Percentiles rank a stretch among this genome's conserved stretches.
Conservation (phyloP, 345 rosid species). For the Ceriops tagal region DNA sequence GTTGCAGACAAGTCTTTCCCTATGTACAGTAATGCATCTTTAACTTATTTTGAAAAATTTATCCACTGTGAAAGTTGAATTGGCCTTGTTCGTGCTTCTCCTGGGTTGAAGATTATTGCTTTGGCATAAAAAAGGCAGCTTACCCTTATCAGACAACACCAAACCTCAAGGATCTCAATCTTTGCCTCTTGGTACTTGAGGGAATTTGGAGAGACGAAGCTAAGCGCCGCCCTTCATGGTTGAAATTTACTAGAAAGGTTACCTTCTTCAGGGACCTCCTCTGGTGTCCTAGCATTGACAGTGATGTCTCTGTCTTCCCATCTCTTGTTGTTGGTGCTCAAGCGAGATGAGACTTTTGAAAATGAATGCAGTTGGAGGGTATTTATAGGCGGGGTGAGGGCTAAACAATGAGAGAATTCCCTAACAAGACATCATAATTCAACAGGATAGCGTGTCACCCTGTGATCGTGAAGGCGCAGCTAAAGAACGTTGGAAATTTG, state of each 20-base stretch:
- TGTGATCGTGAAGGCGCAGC: neutral
- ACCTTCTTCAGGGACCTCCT: constrained; percentile 29
- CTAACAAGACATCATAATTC: neutral
- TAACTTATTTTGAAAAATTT: too few relatives aligned
- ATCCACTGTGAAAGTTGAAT: too few relatives aligned
- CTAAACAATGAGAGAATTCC: neutral
- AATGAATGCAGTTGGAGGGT: neutral
- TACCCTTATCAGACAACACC: constrained; percentile 18
- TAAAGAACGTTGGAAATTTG: neutral
- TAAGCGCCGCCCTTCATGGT: constrained; percentile 17
- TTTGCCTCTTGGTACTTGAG: neutral
- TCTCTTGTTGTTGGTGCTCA: neutral
- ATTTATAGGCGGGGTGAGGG: constrained; percentile 3
- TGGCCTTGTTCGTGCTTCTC: too few relatives aligned
- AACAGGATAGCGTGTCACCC: constrained; percentile 4
- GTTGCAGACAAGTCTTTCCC: too few relatives aligned
- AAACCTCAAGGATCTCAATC: constrained; percentile 30
- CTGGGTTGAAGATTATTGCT: too few relatives aligned
- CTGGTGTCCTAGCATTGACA: constrained; percentile 12
- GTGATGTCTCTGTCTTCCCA: constrained; percentile 7
- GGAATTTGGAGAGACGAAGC: constrained; percentile 9
- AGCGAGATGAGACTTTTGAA: neutral
- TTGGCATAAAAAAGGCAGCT: too few relatives aligned
- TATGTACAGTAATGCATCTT: too few relatives aligned
- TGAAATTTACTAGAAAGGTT: constrained; percentile 16